A percentile compares a stretch with the other conserved stretches of the same genome.
Conservation (phyloP, 116 monocot species). For the Trichopus zeylanicus region DNA sequence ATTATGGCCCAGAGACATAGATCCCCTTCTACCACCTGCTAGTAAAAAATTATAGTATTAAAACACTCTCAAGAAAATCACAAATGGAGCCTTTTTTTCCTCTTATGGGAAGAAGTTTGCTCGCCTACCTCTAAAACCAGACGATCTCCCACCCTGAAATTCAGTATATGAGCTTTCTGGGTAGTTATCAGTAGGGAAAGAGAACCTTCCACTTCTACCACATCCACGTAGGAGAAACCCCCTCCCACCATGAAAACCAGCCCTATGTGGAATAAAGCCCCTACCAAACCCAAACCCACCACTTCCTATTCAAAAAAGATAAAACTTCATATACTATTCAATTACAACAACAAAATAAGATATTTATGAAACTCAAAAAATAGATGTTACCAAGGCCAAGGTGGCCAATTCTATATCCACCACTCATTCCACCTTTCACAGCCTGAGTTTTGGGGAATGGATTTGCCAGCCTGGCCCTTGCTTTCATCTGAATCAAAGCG, state of each 20-base stretch:
- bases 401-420: slow-evolving; percentile 60
- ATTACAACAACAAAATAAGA: neutral
- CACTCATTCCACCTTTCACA: slow-evolving; percentile 76
- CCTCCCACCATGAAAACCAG: slow-evolving; percentile 50
- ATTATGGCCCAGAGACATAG: neutral
- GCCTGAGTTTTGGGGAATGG: slow-evolving; percentile 69
- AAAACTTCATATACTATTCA: neutral
- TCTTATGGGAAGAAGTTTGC: neutral
- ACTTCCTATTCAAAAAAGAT: too few relatives aligned
- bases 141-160: slow-evolving; percentile 42
- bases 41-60: slow-evolving; percentile 3
- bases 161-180: slow-evolving; percentile 28
- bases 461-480: slow-evolving; percentile 70
- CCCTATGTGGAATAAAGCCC: slow-evolving; percentile 36
- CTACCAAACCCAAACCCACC: slow-evolving; percentile 62
- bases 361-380: neutral
- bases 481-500: slow-evolving; percentile 55
- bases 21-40: slow-evolving; percentile 42
- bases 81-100: neutral
- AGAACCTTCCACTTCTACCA: slow-evolving; percentile 51
- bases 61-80: neutral
- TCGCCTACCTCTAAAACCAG: slow-evolving; percentile 41
- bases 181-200: slow-evolving; percentile 14
- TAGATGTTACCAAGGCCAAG: slow-evolving; percentile 27
- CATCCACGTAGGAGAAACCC: slow-evolving; percentile 38